Evolutionary conservation across 768 basidiomycete species (phyloP).

Genomic region (Mycena sanguinolenta): DNA sequence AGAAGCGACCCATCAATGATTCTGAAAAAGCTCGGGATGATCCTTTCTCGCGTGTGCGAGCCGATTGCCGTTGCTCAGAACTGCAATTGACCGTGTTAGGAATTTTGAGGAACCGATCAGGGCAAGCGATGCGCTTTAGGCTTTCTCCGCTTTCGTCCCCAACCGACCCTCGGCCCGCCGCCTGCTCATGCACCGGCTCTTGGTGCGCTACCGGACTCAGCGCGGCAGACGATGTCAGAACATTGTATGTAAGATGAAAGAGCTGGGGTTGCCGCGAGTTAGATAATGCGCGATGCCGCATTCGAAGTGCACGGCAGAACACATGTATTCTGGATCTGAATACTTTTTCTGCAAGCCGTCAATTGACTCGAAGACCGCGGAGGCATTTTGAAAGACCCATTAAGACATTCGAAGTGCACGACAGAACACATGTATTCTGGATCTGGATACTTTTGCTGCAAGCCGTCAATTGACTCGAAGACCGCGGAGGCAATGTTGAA

Average conservation of each 20-base stretch:
- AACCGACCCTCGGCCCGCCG: not conserved
- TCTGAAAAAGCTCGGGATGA: constrained; percentile 17
- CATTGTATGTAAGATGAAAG: constrained; percentile 29
- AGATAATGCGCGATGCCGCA: constrained; percentile 5
- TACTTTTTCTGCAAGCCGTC: not conserved
- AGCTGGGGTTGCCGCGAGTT: constrained; percentile 2
- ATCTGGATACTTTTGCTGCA: not conserved
- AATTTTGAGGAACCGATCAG: constrained; percentile 32
- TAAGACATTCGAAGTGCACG: constrained; percentile 8
- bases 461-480: constrained; percentile 10
- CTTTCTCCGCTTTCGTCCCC: not conserved
- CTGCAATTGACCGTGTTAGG: constrained; percentile 28
- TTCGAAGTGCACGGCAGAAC: constrained; percentile 4
- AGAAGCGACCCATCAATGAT: constrained; percentile 31
- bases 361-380: constrained; percentile 25
- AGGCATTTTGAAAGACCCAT: no score
- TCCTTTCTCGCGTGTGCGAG: constrained; percentile 8
- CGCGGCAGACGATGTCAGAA: constrained; percentile 24
- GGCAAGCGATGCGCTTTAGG: constrained; percentile 17
- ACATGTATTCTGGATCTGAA: constrained; percentile 15
- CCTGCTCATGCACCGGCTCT: not conserved
- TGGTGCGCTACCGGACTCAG: not conserved
- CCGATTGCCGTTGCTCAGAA: constrained; percentile 30
- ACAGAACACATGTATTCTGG: constrained; percentile 16
- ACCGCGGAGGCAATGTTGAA: constrained; percentile 27